A percentile compares a stretch with the other conserved stretches of the same genome.
phyloP scores from a whole-genome alignment of 306 rosid genomes.

The Cicer yamashitae region DNA sequence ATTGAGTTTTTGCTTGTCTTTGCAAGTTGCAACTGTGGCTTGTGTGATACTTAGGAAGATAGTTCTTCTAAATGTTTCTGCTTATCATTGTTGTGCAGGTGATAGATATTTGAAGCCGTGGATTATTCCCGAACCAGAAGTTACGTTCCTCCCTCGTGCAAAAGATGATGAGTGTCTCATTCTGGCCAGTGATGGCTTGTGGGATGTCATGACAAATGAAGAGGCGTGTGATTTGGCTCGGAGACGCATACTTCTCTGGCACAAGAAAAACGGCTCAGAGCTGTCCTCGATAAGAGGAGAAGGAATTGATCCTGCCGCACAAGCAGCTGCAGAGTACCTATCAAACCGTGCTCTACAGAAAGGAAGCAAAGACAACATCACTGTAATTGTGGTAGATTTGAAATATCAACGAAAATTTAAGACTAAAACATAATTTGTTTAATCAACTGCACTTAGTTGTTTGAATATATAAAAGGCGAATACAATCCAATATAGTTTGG shows the following conservation, averaged over 20 bases:
- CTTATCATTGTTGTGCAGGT: conserved; percentile 49
- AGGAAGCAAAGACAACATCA: conserved; percentile 73
- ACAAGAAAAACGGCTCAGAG: conserved; percentile 75
- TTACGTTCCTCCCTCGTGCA: conserved; percentile 74
- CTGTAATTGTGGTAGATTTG: conserved; percentile 84
- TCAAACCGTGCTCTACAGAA: conserved; percentile 69
- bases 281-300: conserved; percentile 63
- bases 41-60: not conserved
- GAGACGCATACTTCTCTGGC: conserved; percentile 78
- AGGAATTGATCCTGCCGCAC: conserved; percentile 86
- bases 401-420: conserved; percentile 87
- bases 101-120: conserved; percentile 67
- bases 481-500: conserved; percentile 50
- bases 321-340: conserved; percentile 89
- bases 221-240: conserved; percentile 89
- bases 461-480: conserved; percentile 40
- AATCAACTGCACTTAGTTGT: conserved; percentile 18
- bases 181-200: conserved; percentile 63
- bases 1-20: too few species aligned
- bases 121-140: conserved; percentile 96
- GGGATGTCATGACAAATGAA: conserved; percentile 92
- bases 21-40: conserved; percentile 6
- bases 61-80: conserved; percentile 15
- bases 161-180: conserved; percentile 83
- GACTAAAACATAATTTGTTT: conserved; percentile 62